Evolutionary conservation across 176 grass and related monocot genomes (phyloP).

Genomic region (Carex myosuroides): DNA sequence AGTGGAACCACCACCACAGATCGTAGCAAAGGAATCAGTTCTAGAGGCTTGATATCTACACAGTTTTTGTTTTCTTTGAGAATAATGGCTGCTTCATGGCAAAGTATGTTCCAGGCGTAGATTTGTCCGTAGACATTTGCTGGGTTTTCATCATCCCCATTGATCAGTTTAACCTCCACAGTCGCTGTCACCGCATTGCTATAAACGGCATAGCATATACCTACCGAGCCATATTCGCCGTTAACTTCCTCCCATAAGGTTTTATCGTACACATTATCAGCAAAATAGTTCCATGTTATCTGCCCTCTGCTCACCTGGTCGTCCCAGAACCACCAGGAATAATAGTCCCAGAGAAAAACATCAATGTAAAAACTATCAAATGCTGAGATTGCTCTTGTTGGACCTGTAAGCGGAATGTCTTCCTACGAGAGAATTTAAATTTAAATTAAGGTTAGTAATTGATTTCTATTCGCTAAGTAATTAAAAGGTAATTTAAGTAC

Average conservation of each 20-base stretch:
- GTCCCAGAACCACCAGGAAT: not conserved
- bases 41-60: no score
- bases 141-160: slow-evolving; percentile 10
- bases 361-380: slow-evolving; percentile 22
- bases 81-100: no score
- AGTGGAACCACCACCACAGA: no score
- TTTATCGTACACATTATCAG: slow-evolving; percentile 10
- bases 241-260: not conserved
- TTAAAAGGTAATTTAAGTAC: not conserved
- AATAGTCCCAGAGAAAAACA: slow-evolving; percentile 12
- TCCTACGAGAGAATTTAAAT: slow-evolving; percentile 1
- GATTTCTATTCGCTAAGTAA: not conserved
- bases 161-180: slow-evolving; percentile 4
- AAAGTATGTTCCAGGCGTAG: no score
- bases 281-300: slow-evolving; percentile 21
- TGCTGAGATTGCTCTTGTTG: slow-evolving; percentile 26
- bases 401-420: slow-evolving; percentile 7
- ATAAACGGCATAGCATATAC: slow-evolving; percentile 14
- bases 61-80: no score
- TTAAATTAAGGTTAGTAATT: not conserved
- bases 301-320: slow-evolving; percentile 14
- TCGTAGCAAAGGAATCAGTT: no score
- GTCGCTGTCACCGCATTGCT: slow-evolving; percentile 6
- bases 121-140: slow-evolving; percentile 14
- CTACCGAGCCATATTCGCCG: slow-evolving; percentile 6